A percentile compares a stretch with the other conserved stretches of the same genome.
Evolutionary conservation across 306 rosid genomes (phyloP).

Genomic region (Vigna mungo): DNA sequence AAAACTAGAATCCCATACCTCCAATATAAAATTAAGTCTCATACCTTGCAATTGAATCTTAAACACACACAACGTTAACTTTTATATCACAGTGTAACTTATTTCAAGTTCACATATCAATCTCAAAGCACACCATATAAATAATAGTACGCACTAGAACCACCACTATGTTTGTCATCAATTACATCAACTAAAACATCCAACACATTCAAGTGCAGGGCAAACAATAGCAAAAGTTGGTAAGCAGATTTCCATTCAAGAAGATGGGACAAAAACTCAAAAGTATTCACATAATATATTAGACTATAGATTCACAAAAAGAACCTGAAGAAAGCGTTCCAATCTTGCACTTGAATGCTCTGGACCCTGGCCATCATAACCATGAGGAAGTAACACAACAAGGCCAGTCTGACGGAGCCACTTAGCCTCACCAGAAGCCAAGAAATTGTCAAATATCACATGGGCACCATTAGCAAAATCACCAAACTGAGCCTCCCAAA

Average conservation of each 20-base stretch:
- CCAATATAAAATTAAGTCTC: not conserved
- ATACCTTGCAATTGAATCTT: not conserved
- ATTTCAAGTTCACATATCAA: constrained; percentile 32
- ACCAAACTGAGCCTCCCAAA: constrained; percentile 99
- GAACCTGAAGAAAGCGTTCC: constrained; percentile 97
- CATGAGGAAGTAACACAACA: constrained; percentile 93
- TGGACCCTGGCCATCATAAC: constrained; percentile 99
- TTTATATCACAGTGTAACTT: not conserved
- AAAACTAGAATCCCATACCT: not conserved
- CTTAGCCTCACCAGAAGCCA: constrained; percentile 94
- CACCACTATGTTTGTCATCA: constrained; percentile 4
- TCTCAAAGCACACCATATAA: constrained; percentile 6
- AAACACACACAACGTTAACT: not conserved
- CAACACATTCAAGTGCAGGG: constrained; percentile 30
- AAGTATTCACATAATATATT: constrained; percentile 27
- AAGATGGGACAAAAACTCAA: not conserved
- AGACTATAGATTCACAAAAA: constrained; percentile 27
- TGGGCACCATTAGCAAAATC: constrained; percentile 98
- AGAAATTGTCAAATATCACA: constrained; percentile 90
- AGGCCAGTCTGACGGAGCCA: constrained; percentile 99
- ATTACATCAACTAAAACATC: constrained; percentile 36
- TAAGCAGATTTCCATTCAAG: not conserved
- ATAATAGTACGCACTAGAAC: constrained; percentile 17
- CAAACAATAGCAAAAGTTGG: constrained; percentile 21
- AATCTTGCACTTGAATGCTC: constrained; percentile 93